Conservation (phyloP, 2,329 filamentous ascomycete species). For the Phialophora expanda region DNA sequence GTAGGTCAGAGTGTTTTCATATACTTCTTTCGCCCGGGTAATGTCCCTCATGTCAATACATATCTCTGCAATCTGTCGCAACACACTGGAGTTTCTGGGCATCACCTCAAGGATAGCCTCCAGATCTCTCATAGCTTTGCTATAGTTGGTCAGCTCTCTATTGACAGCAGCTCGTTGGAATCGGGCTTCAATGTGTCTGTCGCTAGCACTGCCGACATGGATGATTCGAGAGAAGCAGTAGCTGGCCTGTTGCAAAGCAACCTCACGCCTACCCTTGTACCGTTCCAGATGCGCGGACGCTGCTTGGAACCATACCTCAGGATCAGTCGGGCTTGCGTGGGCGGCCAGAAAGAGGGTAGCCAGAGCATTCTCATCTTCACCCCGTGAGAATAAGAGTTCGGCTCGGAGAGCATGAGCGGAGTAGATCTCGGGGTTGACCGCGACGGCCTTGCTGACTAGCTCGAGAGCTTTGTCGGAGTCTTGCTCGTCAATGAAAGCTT, state of each 20-base stretch:
- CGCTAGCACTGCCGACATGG: conserved; percentile 56
- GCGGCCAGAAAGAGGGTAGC: conserved; percentile 64
- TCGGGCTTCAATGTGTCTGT: conserved; percentile 53
- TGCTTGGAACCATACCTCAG: conserved; percentile 63
- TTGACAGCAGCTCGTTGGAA: conserved; percentile 62
- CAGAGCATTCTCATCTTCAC: conserved; percentile 62
- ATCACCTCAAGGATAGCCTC: conserved; percentile 60
- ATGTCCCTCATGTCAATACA: conserved; percentile 60
- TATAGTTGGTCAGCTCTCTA: conserved; percentile 55
- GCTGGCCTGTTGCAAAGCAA: conserved; percentile 54
- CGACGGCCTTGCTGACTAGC: conserved; percentile 56
- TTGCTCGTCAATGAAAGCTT: conserved; percentile 54
- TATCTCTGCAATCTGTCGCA: conserved; percentile 62
- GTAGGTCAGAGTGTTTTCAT: conserved; percentile 59
- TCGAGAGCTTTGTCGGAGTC: conserved; percentile 53
- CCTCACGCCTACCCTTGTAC: conserved; percentile 49
- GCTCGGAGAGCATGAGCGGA: conserved; percentile 65
- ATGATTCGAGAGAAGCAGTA: conserved; percentile 62
- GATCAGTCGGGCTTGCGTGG: conserved; percentile 60
- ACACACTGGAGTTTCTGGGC: conserved; percentile 60
- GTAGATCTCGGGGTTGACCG: conserved; percentile 67
- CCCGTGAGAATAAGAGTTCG: conserved; percentile 62
- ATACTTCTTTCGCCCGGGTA: conserved; percentile 55
- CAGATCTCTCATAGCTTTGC: conserved; percentile 57
- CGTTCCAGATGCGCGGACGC: conserved; percentile 60